phyloP scores from a whole-genome alignment of 2,329 filamentous ascomycete genomes.

The Apiospora saccharicola region DNA sequence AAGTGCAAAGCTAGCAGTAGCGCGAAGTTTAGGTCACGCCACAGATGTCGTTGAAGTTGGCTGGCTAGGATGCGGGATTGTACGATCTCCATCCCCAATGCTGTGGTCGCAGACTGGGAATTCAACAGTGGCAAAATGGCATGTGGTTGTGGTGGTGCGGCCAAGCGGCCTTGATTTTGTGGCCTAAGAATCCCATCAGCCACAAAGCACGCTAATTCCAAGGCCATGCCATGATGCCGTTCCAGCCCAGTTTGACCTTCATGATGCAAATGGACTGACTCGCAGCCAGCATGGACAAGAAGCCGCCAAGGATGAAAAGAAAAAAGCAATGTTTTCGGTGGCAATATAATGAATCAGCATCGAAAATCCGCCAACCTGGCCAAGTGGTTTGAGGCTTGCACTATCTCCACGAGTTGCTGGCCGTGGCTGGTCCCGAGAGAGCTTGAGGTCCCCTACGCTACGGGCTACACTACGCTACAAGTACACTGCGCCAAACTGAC shows the following conservation, averaged over 20 bases:
- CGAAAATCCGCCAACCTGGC: neutral
- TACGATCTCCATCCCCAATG: neutral
- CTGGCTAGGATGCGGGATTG: slow-evolving; percentile 15
- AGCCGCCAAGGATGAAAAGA: neutral
- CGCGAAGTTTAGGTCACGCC: slow-evolving; percentile 14
- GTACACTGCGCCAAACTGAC: neutral
- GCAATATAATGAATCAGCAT: slow-evolving; percentile 13
- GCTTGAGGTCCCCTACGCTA: neutral
- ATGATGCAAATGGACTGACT: neutral
- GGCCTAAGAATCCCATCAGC: slow-evolving; percentile 2
- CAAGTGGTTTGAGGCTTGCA: slow-evolving; percentile 13
- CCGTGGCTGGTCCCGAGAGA: slow-evolving; percentile 6
- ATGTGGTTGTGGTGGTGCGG: neutral
- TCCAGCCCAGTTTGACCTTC: neutral
- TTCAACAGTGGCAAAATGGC: slow-evolving; percentile 5
- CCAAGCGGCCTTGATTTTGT: neutral
- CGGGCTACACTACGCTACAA: neutral
- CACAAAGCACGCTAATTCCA: slow-evolving; percentile 9
- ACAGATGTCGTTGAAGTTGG: neutral
- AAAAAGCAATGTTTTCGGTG: neutral
- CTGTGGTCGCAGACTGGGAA: neutral
- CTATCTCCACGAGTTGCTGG: neutral
- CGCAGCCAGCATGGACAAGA: neutral
- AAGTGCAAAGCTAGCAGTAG: neutral
- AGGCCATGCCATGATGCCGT: neutral